Percentiles rank a stretch among this genome's conserved stretches.
phyloP scores from a whole-genome alignment of 805 yeast species.

The Barnettozyma wickerhamii region DNA sequence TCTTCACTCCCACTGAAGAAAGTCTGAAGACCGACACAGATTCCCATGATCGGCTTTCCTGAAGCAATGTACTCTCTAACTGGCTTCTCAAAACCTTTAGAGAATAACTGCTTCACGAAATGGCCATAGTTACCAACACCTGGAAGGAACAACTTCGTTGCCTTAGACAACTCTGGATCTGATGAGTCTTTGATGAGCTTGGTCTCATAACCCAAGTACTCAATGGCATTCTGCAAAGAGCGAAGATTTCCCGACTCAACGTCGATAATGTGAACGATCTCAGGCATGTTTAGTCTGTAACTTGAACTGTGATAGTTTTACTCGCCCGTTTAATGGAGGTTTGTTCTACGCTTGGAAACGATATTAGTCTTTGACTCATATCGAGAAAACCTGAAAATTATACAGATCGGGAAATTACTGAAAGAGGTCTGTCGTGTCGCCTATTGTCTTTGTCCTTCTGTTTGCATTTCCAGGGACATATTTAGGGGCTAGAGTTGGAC shows the following conservation, averaged over 20 bases:
- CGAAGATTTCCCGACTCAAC: slow-evolving; percentile 93
- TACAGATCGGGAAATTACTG: no score
- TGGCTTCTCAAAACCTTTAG: slow-evolving; percentile 61
- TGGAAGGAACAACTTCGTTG: slow-evolving; percentile 69
- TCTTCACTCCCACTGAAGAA: slow-evolving; percentile 76
- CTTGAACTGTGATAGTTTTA: no score
- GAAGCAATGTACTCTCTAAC: slow-evolving; percentile 59
- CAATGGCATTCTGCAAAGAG: slow-evolving; percentile 84
- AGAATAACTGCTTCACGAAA: slow-evolving; percentile 66
- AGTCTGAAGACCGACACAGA: slow-evolving; percentile 94
- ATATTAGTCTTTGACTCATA: no score
- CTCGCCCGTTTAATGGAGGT: background rate
- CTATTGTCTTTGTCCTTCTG: no score
- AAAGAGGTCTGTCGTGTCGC: no score
- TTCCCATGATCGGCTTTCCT: slow-evolving; percentile 93
- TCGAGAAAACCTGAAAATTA: no score
- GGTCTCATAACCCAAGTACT: slow-evolving; percentile 67
- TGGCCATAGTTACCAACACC: slow-evolving; percentile 99
- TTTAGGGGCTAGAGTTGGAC: no score
- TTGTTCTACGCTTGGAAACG: no score
- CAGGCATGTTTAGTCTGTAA: no score
- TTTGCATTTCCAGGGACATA: no score
- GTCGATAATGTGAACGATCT: slow-evolving; percentile 64
- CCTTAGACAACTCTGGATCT: slow-evolving; percentile 47
- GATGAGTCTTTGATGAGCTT: slow-evolving; percentile 52